Evolutionary conservation across 768 basidiomycete species (phyloP).

Genomic region (Trametes meyenii): DNA sequence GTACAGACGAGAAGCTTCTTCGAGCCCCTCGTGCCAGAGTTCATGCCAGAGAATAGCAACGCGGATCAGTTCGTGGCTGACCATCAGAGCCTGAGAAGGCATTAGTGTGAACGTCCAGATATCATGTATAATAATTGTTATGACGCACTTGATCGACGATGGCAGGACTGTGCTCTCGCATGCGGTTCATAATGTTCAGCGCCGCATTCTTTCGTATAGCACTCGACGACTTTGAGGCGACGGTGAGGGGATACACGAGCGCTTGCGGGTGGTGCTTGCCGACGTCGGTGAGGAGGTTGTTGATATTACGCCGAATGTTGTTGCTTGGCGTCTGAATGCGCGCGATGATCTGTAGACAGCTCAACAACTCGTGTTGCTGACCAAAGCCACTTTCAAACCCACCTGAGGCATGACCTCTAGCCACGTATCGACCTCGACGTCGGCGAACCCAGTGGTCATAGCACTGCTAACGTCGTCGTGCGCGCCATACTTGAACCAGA

Average conservation of each 20-base stretch:
- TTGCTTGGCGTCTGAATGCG: constrained; percentile 93
- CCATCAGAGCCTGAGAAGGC: constrained; percentile 66
- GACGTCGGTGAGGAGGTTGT: constrained; percentile 85
- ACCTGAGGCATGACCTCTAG: constrained; percentile 98
- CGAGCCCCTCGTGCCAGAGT: constrained; percentile 96
- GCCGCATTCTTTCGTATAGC: constrained; percentile 80
- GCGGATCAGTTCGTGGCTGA: constrained; percentile 93
- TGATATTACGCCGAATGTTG: constrained; percentile 87
- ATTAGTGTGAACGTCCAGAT: neutral
- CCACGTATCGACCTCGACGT: constrained; percentile 97
- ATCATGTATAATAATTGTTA: neutral
- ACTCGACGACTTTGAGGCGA: constrained; percentile 96
- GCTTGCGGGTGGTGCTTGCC: constrained; percentile 98
- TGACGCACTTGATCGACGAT: constrained; percentile 81
- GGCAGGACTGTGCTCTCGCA: constrained; percentile 86
- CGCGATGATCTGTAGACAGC: constrained; percentile 79
- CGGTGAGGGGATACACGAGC: constrained; percentile 91
- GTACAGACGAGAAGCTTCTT: constrained; percentile 95
- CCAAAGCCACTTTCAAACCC: constrained; percentile 15
- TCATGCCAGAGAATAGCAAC: constrained; percentile 99
- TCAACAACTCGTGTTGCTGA: neutral
- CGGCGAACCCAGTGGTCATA: constrained; percentile 83
- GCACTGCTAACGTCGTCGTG: constrained; percentile 89
- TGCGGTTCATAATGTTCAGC: constrained; percentile 82
- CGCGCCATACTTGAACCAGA: constrained; percentile 98